Evolutionary conservation across 352 stramenopile genomes (phyloP), one percentile per base, ranked within the genome.

Genomic region (Aphanomyces stellatus): DNA sequence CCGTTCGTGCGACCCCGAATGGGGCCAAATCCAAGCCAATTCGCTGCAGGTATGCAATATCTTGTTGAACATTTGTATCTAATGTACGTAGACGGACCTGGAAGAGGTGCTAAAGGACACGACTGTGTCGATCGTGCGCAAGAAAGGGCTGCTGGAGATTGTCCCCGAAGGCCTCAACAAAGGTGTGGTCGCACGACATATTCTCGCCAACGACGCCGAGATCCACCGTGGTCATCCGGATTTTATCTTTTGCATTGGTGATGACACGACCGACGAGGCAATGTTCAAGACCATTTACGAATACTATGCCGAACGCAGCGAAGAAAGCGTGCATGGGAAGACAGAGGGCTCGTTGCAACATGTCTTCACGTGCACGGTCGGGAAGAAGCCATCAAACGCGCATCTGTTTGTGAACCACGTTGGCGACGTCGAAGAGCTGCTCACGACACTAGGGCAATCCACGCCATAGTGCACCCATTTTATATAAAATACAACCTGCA

Each of bases 211-310:
- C 70, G 85, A 95, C 60, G 81, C 78, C 4, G 68, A 75, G 33
- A 85, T 88, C 37, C 80, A 88, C 63, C 74, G 79, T n/a, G 75
- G 79, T 7, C 86, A 93, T 33, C 88, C 96, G 8, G 95, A 98
- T 75, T 99, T 98, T 77, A 70, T 98, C 27, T 88, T 99, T 22
- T 98, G 93, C 63, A 96, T 98, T 68, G 96, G 96, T 48, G 96
- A 99, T 75, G 95, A 98, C 72, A 96, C 94, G 51, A 96, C 91
- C 5, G 96, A 99, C 71, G 96, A 99, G 76, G 98, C 96, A 70
- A 99, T 99, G 96, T 99, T 99, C 78, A 91, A 90, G 65, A 74
- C 82, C 51, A 90, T 96, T 71, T 96, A 96, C 75, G 86, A 94
- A 67, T 96, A 93, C 77, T 95, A 96, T 63, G 85, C 86, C 1